Percentiles rank a stretch among this genome's conserved stretches.
Conservation (phyloP, 2,329 filamentous ascomycete genomes). For the Apiospora saccharicola region DNA sequence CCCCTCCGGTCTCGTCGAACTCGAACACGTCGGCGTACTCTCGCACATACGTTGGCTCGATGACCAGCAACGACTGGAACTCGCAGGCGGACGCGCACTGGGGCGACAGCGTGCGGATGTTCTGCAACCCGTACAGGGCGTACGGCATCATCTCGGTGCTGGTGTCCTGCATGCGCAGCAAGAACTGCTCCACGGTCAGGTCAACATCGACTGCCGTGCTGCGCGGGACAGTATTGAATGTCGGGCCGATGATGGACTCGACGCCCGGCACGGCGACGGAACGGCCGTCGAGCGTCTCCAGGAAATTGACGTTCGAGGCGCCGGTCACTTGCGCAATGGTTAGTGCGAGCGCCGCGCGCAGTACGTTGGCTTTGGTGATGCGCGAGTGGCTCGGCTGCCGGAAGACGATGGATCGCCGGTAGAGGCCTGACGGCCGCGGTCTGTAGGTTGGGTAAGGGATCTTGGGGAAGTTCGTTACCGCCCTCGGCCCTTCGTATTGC, state of each 20-base stretch:
- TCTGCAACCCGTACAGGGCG: background rate
- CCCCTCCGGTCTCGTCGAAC: slow-evolving; percentile 1
- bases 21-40: background rate
- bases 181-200: background rate
- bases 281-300: background rate
- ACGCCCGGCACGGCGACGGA: background rate
- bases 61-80: slow-evolving; percentile 3
- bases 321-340: background rate
- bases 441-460: background rate
- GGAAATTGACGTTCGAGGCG: background rate
- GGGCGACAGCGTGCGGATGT: background rate
- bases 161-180: slow-evolving; percentile 5
- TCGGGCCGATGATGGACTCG: background rate
- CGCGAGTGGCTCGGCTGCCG: background rate
- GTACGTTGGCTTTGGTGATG: background rate
- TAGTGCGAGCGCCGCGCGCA: background rate
- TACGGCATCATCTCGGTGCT: background rate
- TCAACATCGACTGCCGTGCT: background rate
- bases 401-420: background rate
- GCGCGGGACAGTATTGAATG: background rate
- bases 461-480: background rate
- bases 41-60: background rate
- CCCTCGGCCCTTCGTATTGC: background rate
- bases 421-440: background rate
- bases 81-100: background rate